Conservation (phyloP, 2,329 filamentous ascomycete species). For the Aspergillus candidus region DNA sequence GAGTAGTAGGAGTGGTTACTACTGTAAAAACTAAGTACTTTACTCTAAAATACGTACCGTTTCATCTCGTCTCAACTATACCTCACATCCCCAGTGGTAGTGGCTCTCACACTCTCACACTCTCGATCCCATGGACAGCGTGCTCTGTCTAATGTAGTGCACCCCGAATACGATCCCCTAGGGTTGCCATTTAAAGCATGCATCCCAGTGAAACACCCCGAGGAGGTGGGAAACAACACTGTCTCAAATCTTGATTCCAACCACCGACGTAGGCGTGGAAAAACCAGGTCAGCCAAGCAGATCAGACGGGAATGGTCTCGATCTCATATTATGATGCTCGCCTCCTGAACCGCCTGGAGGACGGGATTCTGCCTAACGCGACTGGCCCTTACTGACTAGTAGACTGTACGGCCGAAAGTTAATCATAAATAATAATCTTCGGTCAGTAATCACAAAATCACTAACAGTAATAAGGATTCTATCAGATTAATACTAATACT, state of each 20-base stretch:
- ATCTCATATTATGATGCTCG: slow-evolving; percentile 3
- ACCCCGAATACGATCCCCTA: neutral
- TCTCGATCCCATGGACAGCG: neutral
- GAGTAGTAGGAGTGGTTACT: too few species aligned
- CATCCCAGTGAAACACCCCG: slow-evolving; percentile 11
- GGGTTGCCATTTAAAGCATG: slow-evolving; percentile 2
- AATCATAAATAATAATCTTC: slow-evolving; percentile 1
- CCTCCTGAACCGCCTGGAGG: slow-evolving; percentile 11
- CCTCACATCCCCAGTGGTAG: slow-evolving; percentile 3
- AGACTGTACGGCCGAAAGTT: slow-evolving; percentile 13
- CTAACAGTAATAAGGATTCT: too few species aligned
- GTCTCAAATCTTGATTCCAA: slow-evolving; percentile 3
- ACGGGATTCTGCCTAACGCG: slow-evolving; percentile 11
- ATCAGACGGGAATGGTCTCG: slow-evolving; percentile 8
- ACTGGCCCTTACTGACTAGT: slow-evolving; percentile 14
- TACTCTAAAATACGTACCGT: slow-evolving; percentile 1
- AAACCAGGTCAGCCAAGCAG: slow-evolving; percentile 4
- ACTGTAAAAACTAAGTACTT: too few species aligned
- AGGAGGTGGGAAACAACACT: slow-evolving; percentile 2
- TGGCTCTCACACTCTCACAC: neutral
- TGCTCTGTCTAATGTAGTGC: neutral
- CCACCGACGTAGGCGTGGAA: slow-evolving; percentile 2
- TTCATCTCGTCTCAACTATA: slow-evolving; percentile 14
- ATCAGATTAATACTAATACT: too few species aligned
- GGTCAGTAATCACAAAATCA: too few species aligned